A percentile compares a stretch with the other conserved stretches of the same genome.
Evolutionary conservation across 129 eudicot species (phyloP).

Genomic region (Flaveria ramosissima): DNA sequence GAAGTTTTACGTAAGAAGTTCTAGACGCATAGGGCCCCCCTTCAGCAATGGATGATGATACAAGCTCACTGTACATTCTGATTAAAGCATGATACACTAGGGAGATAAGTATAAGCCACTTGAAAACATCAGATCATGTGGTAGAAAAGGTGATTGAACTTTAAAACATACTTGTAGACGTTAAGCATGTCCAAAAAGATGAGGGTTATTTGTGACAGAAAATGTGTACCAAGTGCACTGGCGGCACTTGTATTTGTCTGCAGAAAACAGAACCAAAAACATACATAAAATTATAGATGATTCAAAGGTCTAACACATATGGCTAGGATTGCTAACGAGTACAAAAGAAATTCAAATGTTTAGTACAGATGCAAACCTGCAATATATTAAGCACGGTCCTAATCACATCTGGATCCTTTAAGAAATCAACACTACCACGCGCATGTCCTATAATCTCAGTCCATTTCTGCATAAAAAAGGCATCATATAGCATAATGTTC

Average conservation of each 20-base stretch:
- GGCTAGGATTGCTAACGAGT: background rate
- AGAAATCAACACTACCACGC: constrained; percentile 74
- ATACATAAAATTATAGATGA: background rate
- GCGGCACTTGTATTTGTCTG: constrained; percentile 99
- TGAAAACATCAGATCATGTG: background rate
- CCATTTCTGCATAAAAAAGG: constrained; percentile 73
- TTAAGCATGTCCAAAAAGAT: constrained; percentile 96
- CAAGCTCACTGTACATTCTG: constrained; percentile 99
- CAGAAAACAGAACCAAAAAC: constrained; percentile 21
- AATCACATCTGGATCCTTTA: too few species aligned
- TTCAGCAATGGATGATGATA: constrained; percentile 78
- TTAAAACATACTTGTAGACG: constrained; percentile 68
- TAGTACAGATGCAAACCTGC: constrained; percentile 56
- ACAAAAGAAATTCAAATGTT: background rate
- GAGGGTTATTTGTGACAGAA: constrained; percentile 75
- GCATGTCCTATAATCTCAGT: constrained; percentile 91
- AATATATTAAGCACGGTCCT: too few species aligned
- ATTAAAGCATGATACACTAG: background rate
- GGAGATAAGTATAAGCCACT: constrained; percentile 15
- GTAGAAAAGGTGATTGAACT: background rate
- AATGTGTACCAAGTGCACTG: constrained; percentile 85
- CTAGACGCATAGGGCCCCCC: constrained; percentile 88
- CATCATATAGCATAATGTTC: constrained; percentile 30
- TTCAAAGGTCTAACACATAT: background rate
- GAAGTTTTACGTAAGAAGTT: constrained; percentile 81